These are phyloP conservation scores for Fusarium sp. DNA, from an alignment of 2,329 filamentous ascomycete genomes.

Conservation along the genomic window DNA sequence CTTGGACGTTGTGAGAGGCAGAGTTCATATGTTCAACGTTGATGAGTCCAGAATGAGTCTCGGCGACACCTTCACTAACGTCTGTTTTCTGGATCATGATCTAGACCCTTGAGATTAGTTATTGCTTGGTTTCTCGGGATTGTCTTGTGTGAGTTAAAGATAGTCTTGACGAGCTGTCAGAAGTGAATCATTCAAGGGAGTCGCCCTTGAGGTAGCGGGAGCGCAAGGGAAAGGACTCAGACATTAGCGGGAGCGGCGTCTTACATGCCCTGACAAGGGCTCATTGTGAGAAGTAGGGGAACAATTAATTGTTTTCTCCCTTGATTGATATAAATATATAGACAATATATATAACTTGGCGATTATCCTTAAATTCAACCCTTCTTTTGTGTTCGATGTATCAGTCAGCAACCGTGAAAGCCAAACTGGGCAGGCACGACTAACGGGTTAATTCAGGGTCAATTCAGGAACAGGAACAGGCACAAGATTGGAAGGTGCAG, in stretches of 20 bases:
- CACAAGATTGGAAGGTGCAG: conserved; percentile 10
- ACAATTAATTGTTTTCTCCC: conserved; percentile 5
- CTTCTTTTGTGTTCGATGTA: neutral
- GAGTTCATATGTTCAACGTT: conserved; percentile 1
- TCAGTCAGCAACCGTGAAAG: neutral
- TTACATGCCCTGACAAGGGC: neutral
- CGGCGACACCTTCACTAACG: conserved; percentile 24
- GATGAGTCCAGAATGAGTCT: conserved; percentile 18
- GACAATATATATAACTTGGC: neutral
- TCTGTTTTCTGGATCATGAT: conserved; percentile 11
- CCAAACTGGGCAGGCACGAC: neutral
- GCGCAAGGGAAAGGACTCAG: conserved; percentile 22
- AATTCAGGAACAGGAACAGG: conserved; percentile 10
- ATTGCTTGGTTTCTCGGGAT: neutral
- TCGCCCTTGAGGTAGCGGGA: conserved; percentile 9
- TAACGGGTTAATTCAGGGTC: neutral
- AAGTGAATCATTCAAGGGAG: conserved; percentile 14
- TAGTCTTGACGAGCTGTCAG: neutral
- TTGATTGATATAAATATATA: neutral
- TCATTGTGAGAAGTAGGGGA: neutral
- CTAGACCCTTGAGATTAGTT: conserved; percentile 1
- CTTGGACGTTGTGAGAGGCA: conserved; percentile 4
- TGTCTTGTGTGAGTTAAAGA: neutral
- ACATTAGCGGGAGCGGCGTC: conserved; percentile 27
- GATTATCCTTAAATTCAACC: neutral